phyloP scores from a whole-genome alignment of 768 basidiomycete genomes.

The Kwoniella botswanensis region DNA sequence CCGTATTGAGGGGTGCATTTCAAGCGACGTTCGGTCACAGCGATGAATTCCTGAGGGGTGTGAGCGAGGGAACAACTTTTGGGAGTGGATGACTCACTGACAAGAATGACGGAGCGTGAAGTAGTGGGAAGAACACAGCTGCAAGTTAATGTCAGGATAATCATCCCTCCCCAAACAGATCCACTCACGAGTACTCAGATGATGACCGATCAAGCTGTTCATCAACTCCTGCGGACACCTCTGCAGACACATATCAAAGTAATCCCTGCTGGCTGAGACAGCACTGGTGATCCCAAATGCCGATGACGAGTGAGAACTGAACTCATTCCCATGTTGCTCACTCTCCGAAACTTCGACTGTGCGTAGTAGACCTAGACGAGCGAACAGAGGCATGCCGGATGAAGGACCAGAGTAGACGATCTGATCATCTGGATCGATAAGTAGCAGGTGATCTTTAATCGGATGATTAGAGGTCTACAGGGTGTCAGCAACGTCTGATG shows the following conservation, averaged over 20 bases:
- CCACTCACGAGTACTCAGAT: conserved; percentile 14
- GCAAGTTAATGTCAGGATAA: background rate
- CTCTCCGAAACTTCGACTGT: conserved; percentile 19
- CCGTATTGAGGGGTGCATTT: conserved; percentile 22
- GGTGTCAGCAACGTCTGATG: background rate
- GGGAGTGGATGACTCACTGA: conserved; percentile 5
- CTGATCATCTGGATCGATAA: conserved; percentile 24
- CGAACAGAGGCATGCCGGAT: conserved; percentile 17
- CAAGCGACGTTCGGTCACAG: conserved; percentile 19
- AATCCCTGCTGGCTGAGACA: conserved; percentile 3
- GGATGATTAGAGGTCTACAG: conserved; percentile 2
- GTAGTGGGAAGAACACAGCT: conserved; percentile 21
- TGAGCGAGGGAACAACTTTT: background rate
- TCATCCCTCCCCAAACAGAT: no score
- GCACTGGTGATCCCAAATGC: conserved; percentile 17
- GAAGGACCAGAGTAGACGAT: conserved; percentile 22
- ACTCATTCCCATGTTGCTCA: conserved; percentile 3
- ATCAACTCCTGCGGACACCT: conserved; percentile 20
- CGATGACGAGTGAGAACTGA: conserved; percentile 11
- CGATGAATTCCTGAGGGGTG: conserved; percentile 17
- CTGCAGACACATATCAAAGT: conserved; percentile 22
- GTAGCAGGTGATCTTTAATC: conserved; percentile 14
- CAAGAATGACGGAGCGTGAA: conserved; percentile 16
- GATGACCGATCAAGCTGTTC: conserved; percentile 19
- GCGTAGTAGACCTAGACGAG: conserved; percentile 19